phyloP scores from a whole-genome alignment of 768 basidiomycete species.

The Rhodotorula paludigena region DNA sequence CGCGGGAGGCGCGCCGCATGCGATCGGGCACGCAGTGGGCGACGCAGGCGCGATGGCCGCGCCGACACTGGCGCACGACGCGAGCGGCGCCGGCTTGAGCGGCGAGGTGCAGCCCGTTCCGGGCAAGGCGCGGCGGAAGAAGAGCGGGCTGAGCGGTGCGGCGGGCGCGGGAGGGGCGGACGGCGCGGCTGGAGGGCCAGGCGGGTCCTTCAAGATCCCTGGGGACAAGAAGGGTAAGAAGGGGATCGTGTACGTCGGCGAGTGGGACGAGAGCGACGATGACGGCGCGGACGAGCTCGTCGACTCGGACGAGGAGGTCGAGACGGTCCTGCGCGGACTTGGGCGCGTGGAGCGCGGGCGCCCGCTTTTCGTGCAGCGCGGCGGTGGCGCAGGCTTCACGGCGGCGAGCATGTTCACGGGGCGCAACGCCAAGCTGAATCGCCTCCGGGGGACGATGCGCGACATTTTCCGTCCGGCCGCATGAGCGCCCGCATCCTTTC shows the following conservation, averaged over 20 bases:
- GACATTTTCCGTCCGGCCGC: conserved; percentile 12
- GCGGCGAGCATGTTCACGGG: conserved; percentile 76
- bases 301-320: conserved; percentile 80
- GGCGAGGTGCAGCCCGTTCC: too few relatives aligned
- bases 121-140: too few relatives aligned
- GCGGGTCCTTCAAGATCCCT: not conserved
- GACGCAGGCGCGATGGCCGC: not conserved
- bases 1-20: not conserved
- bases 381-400: conserved; percentile 59
- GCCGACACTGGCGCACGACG: not conserved
- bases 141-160: too few relatives aligned
- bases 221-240: conserved; percentile 56
- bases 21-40: not conserved
- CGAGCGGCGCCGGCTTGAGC: too few relatives aligned
- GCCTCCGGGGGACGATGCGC: conserved; percentile 58
- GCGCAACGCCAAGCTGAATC: conserved; percentile 60
- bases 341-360: not conserved
- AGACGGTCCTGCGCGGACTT: conserved; percentile 59
- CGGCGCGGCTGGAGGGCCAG: too few relatives aligned
- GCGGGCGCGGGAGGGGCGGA: too few relatives aligned
- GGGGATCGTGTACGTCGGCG: conserved; percentile 60
- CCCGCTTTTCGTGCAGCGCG: conserved; percentile 57
- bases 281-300: conserved; percentile 51
- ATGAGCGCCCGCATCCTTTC: not conserved
- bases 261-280: conserved; percentile 60